These are phyloP conservation scores for Cyclotella choctawhatcheeana DNA, from an alignment of 108 stramenopile genomes.

Conservation along the genomic window DNA sequence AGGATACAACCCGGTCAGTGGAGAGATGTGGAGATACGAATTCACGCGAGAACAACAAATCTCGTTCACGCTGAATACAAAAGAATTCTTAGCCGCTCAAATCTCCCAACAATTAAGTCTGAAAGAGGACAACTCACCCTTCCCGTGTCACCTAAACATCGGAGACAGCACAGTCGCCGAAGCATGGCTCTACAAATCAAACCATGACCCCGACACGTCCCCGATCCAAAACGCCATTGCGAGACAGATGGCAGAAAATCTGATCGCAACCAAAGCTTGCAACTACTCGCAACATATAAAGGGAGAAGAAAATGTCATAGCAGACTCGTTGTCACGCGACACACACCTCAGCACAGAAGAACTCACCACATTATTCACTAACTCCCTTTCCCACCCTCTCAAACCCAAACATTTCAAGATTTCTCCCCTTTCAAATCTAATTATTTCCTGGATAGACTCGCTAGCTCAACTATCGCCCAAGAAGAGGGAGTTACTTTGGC, in stretches of 20 bases:
- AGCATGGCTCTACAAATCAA: conserved; percentile 23
- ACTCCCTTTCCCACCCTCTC: neutral
- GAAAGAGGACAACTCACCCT: neutral
- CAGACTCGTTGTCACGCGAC: conserved; percentile 16
- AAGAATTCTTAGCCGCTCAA: conserved; percentile 18
- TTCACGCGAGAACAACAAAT: conserved; percentile 9
- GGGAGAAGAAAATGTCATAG: conserved; percentile 17
- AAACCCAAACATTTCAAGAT: neutral
- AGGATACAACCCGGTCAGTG: neutral
- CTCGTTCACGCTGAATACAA: conserved; percentile 14
- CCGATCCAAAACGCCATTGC: conserved; percentile 12
- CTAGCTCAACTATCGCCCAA: conserved; percentile 15
- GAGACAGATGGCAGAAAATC: conserved; percentile 1
- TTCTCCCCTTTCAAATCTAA: neutral
- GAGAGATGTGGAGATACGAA: conserved; percentile 11
- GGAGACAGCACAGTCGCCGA: conserved; percentile 11
- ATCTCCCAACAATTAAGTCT: neutral
- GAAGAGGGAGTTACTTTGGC: conserved; percentile 15
- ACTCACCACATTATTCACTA: neutral
- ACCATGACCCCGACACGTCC: conserved; percentile 9
- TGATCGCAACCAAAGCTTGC: neutral
- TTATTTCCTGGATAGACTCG: neutral
- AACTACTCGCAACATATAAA: conserved; percentile 23
- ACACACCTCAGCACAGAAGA: no score
- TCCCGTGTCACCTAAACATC: conserved; percentile 16